Conservation (phyloP, 345 rosid genomes). For the Populus alba region DNA sequence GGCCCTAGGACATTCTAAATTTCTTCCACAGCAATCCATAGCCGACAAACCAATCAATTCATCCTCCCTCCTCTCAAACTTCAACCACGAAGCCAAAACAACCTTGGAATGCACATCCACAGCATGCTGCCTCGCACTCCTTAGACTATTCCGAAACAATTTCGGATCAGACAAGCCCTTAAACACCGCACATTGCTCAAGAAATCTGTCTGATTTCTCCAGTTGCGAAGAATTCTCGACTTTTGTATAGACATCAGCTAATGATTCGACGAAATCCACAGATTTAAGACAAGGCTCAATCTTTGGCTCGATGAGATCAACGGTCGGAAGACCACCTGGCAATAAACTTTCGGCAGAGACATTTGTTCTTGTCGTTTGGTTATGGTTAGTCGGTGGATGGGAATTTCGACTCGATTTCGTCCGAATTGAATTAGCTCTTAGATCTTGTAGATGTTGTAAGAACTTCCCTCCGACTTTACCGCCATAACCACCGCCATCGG, state of each 20-base stretch:
- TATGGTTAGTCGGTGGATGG: slow-evolving; percentile 25
- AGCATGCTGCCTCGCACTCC: slow-evolving; percentile 68
- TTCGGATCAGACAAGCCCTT: slow-evolving; percentile 71
- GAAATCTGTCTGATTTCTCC: slow-evolving; percentile 54
- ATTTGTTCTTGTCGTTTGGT: slow-evolving; percentile 16
- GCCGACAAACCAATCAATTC: slow-evolving; percentile 68
- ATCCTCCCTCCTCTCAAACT: slow-evolving; percentile 93
- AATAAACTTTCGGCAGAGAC: slow-evolving; percentile 48
- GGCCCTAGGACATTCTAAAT: slow-evolving; percentile 83
- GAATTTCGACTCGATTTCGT: slow-evolving; percentile 45
- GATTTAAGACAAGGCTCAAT: slow-evolving; percentile 66
- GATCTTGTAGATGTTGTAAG: slow-evolving; percentile 67
- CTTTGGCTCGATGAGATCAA: slow-evolving; percentile 72
- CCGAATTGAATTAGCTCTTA: slow-evolving; percentile 54
- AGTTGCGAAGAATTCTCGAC: slow-evolving; percentile 45
- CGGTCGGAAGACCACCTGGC: slow-evolving; percentile 66
- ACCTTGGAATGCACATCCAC: slow-evolving; percentile 76
- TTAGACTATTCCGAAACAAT: slow-evolving; percentile 73
- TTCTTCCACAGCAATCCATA: slow-evolving; percentile 84
- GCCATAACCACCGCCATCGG: slow-evolving; percentile 26
- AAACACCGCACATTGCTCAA: slow-evolving; percentile 74
- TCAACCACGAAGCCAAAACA: slow-evolving; percentile 82
- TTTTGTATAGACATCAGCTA: slow-evolving; percentile 60
- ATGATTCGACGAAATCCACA: slow-evolving; percentile 58
- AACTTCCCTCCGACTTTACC: slow-evolving; percentile 68